Percentiles rank a stretch among this genome's conserved stretches.
These are phyloP conservation scores for Teratosphaeria nubilosa DNA, from an alignment of 2,329 filamentous ascomycete genomes.

Conservation along the genomic window DNA sequence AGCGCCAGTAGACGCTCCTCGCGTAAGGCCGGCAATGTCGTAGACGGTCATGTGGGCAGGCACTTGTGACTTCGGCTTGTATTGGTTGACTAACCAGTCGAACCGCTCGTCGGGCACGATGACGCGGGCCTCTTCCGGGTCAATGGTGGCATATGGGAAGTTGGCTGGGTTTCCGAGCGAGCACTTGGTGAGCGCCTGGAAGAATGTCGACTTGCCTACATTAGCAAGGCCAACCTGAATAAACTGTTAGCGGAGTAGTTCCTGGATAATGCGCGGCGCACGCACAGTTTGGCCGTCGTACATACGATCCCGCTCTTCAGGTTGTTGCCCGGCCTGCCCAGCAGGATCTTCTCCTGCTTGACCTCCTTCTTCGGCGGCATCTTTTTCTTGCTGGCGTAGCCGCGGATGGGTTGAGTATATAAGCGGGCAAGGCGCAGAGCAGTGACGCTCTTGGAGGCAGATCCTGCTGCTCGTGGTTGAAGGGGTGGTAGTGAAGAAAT, in stretches of 20 bases:
- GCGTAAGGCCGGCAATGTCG: conserved; percentile 93
- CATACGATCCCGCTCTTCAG: conserved; percentile 97
- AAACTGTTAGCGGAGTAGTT: conserved; percentile 29
- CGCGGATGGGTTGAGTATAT: conserved; percentile 25
- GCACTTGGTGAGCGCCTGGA: conserved; percentile 99
- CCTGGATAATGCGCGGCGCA: conserved; percentile 20
- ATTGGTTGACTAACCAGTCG: conserved; percentile 91
- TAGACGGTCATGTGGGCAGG: conserved; percentile 97
- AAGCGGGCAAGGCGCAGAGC: conserved; percentile 3
- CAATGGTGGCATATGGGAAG: conserved; percentile 98
- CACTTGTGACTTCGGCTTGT: conserved; percentile 95
- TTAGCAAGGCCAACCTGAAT: conserved; percentile 90
- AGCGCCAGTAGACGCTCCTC: conserved; percentile 91
- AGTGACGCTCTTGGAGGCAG: conserved; percentile 20
- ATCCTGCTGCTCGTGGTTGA: conserved; percentile 22
- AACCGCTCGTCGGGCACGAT: conserved; percentile 92
- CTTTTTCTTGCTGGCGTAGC: conserved; percentile 50
- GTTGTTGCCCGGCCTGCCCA: conserved; percentile 94
- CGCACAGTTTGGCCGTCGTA: conserved; percentile 32
- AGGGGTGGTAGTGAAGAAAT: conserved; percentile 16
- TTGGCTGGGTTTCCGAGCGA: conserved; percentile 93
- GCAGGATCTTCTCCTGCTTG: conserved; percentile 88
- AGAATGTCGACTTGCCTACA: conserved; percentile 97
- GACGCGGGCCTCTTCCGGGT: conserved; percentile 95
- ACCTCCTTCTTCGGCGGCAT: conserved; percentile 95